Base-by-base conservation (phyloP, 1,139 yeast genomes). In the Kodamaea plutei region DNA sequence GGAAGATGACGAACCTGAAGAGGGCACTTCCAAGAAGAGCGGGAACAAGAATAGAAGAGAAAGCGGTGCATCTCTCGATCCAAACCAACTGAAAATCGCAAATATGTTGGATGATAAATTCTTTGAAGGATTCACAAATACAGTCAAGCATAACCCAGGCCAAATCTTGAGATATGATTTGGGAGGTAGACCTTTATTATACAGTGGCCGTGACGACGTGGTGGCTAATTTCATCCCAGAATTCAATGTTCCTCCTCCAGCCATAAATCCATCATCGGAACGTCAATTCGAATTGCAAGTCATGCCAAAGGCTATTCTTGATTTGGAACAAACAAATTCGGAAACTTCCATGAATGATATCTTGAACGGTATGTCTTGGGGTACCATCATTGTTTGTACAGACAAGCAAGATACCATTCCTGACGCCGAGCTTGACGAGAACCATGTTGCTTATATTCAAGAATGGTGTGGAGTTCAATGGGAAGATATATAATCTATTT, bases 401-500 rank as follows among this genome's bases (percentile, higher is more conserved):
- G 93, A 88, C 45, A 59, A 61, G 4, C 83, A 80, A 39, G 96
- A 91, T 53, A 72, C 61, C 39, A 61, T 76, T 9, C 87, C 93
- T 2, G 36, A 54, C 15, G 63, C 66, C 28, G 52, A 70, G 15
- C 83, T 81, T 43, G 74, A 67, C 35, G 70, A 61, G 2, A 65
- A 78, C 37, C 74, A 78, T 26, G 91, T 87, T 13, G 96, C 85
- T 0, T 91, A 91, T 48, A 73, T 81, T 1, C 88, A 84, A 51
- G 98, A 91, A 56, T 84, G 83, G 81, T 84, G 84, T 41, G 96
- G 91, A 17, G 95, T 89, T 8, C 98, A 91, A 58, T 91, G 97
- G 97, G 98, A 91, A 55, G 79, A 73, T 21, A 17, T 17, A n/a
- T n/a, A n/a, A n/a, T n/a, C n/a, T n/a, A n/a, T n/a, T n/a, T n/a